phyloP scores from a whole-genome alignment of 2,329 filamentous ascomycete genomes.

The Diplodia intermedia region DNA sequence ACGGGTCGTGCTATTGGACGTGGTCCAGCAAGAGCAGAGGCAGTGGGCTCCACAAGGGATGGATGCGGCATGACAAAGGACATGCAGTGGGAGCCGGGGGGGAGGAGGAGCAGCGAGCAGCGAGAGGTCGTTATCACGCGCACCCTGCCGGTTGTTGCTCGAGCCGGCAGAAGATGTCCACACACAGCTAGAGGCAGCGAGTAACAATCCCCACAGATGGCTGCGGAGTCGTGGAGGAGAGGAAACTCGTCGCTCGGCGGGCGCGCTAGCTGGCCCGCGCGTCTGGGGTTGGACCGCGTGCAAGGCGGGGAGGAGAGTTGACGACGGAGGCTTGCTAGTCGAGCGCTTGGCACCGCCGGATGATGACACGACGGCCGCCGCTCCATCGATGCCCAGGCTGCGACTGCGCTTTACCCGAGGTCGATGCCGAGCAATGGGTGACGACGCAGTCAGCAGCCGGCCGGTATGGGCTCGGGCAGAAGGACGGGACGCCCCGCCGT shows the following conservation, averaged over 20 bases:
- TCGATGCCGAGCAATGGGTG: not conserved
- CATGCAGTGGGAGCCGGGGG: not conserved
- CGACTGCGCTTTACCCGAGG: not conserved
- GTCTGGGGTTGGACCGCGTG: conserved; percentile 2
- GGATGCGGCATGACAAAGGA: not conserved
- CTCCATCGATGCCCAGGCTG: too few species aligned
- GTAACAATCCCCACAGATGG: not conserved
- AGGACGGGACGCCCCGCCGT: not conserved
- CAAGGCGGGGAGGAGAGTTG: conserved; percentile 5
- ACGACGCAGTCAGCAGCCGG: too few species aligned
- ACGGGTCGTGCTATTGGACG: not conserved
- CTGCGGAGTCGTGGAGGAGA: not conserved
- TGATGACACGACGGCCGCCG: not conserved
- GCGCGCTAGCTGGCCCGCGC: conserved; percentile 18
- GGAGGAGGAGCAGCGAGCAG: not conserved
- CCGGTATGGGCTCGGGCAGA: not conserved
- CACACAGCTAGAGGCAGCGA: too few species aligned
- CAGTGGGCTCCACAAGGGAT: not conserved
- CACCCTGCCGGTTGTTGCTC: not conserved
- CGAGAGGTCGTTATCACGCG: conserved; percentile 2
- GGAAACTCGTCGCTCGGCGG: too few species aligned
- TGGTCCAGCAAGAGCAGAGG: not conserved
- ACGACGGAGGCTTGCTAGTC: not conserved
- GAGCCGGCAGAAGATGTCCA: too few species aligned
- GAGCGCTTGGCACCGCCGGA: not conserved